Evolutionary conservation across 192 early-diverging fungal genomes (phyloP), one percentile per base, ranked within the genome.

Genomic region (Backusella parvicylindrica): DNA sequence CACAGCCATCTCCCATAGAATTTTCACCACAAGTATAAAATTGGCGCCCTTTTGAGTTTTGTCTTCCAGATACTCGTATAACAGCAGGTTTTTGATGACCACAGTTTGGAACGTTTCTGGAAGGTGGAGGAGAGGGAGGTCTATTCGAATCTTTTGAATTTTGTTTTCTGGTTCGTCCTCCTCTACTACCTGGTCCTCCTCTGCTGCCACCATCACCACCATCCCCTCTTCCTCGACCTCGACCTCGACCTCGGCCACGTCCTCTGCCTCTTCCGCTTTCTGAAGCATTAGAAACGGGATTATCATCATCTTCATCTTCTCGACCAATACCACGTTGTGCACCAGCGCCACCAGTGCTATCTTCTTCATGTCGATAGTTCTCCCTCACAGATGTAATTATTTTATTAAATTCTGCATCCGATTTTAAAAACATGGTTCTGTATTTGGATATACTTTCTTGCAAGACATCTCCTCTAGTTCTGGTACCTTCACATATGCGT

Each of bases 401-500:
- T 56, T 72, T 82, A 8, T 72, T 80, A 9, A 86, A 77, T 30
- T 91, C 87, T 7, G 73, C 38, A 3, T 70, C 80, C 6, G 88
- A 86, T 32, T 77, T 84, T 1, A 77, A 60, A 81, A 91, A 98
- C 13, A 96, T 94, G 1, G 85, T 82, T 64, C 81, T 68, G 82
- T 98, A 98, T 81, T 90, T 84, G 3, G 80, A 73, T 16, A 96
- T 77, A 32, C 83, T 86, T 47, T 95, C 88, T 18, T 77, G 72
- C 1, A 97, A 73, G 0, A 97, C 95, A 6, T 91, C 84, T 3
- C 86, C 88, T 63, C 90, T 92, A 0, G 83, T 84, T 41, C 86
- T 88, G 38, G 12, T 28, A 1, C 96, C 95, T 8, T 87, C 79
- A 79, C 90, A 92, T 26, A 99, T 96, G 8, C 72, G 67, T 53